Evolutionary conservation across 345 rosid genomes (phyloP), one percentile per base, ranked within the genome.

Genomic region (Linum usitatissimum): DNA sequence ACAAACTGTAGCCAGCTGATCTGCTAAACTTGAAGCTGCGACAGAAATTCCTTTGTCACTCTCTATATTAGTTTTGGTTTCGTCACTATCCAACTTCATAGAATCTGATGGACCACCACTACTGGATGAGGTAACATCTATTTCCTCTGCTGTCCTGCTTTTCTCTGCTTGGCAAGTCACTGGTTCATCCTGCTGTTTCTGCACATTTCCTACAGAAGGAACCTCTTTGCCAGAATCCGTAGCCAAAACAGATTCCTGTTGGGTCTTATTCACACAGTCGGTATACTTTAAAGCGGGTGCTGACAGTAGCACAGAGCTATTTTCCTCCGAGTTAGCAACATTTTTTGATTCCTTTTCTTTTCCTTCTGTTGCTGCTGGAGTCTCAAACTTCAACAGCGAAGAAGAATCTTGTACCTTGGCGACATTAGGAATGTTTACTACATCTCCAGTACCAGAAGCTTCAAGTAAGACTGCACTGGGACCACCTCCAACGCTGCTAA

Each of bases 61-160:
- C 19, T n/a, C 5, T 14, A 30, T 20, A 39, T 64, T 53, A 53
- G 63, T 28, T 63, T 56, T 42, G 62, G 71, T 19, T 9, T 67
- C 61, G 57, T 65, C 76, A 61, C 42, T 61, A 53, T 54, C 61
- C 18, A 69, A 59, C 70, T 62, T 71, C 30, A 39, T 66, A 55
- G 42, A 61, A 70, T 68, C 77, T 31, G 77, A 53, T 70, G 80
- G 70, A 66, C 71, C 69, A 14, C 53, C 54, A 60, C 62, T 42
- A 53, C 67, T 62, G 17, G 83, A 75, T 64, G 63, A 63, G 23
- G 81, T 72, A 31, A 59, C 66, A 65, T 71, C 78, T 21, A 49
- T n/a, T 53, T 45, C 40, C 57, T 70, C 78, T 59, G 64, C 15
- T 48, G 45, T 18, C 56, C 40, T 63, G 55, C 59, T 73, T 65